Evolutionary conservation across 1,284 basidiomycete species (phyloP).

Genomic region (Psilocybe mexicana): DNA sequence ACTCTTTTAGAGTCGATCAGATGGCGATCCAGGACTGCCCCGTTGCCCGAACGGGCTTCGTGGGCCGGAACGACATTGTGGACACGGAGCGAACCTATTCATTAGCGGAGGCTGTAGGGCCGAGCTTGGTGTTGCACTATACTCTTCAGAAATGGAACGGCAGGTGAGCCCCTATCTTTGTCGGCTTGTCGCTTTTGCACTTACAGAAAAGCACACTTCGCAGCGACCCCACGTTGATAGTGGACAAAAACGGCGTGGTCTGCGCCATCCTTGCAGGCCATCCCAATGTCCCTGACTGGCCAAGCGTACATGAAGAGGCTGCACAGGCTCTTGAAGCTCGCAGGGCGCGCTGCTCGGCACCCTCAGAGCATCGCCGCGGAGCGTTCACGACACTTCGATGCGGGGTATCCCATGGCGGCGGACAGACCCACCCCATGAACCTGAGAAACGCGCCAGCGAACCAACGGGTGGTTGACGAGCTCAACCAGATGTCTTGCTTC

Average conservation of each 20-base stretch:
- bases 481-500: neutral
- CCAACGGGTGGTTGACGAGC: neutral
- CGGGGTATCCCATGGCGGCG: conserved; percentile 16
- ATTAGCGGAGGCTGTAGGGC: neutral
- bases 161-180: neutral
- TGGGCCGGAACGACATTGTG: neutral
- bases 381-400: conserved; percentile 2
- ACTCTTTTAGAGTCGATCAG: neutral
- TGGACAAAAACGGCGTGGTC: neutral
- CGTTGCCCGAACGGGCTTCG: conserved; percentile 1
- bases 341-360: neutral
- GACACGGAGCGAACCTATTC: neutral
- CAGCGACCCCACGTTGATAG: neutral
- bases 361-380: conserved; percentile 6
- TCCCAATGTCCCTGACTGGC: conserved; percentile 5
- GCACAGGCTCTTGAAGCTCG: conserved; percentile 2
- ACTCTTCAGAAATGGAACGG: conserved; percentile 6
- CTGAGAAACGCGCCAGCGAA: neutral
- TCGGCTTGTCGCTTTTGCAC: neutral
- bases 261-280: conserved; percentile 3
- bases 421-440: conserved; percentile 6
- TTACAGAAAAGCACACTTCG: neutral
- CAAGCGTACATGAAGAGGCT: neutral
- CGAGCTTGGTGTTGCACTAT: conserved; percentile 1
- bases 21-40: neutral